phyloP scores from a whole-genome alignment of 108 stramenopile species.

The Ochromonas danica region DNA sequence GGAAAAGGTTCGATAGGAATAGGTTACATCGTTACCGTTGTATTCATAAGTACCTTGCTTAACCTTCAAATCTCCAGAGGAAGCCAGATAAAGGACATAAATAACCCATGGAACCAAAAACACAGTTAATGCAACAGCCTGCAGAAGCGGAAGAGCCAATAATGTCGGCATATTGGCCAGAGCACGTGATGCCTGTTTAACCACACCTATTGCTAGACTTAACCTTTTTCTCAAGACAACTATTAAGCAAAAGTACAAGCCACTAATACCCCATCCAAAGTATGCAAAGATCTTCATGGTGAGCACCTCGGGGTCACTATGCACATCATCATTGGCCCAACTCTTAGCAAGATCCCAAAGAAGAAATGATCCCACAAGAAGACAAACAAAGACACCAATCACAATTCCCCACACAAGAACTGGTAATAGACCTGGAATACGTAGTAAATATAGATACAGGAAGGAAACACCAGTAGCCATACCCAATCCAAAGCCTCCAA shows the following conservation, averaged over 20 bases:
- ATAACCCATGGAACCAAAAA: conserved; percentile 64
- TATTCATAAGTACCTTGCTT: neutral
- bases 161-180: conserved; percentile 9
- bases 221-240: conserved; percentile 36
- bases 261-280: neutral
- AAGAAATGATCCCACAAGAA: conserved; percentile 48
- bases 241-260: conserved; percentile 34
- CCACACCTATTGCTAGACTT: conserved; percentile 38
- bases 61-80: conserved; percentile 65
- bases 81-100: conserved; percentile 68
- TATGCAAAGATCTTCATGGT: conserved; percentile 12
- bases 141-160: conserved; percentile 30
- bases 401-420: conserved; percentile 77
- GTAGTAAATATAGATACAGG: conserved; percentile 67
- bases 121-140: conserved; percentile 38
- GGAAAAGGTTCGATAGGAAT: conserved; percentile 39
- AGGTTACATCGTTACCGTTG: conserved; percentile 24
- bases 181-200: conserved; percentile 21
- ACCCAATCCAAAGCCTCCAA: conserved; percentile 78
- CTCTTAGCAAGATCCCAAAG: neutral
- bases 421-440: conserved; percentile 71
- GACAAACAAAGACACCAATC: conserved; percentile 59
- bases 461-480: conserved; percentile 64
- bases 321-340: conserved; percentile 1
- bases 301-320: neutral